These are phyloP conservation scores for Penicillium sp. DNA, from an alignment of 2,329 filamentous ascomycete species.

Conservation along the genomic window DNA sequence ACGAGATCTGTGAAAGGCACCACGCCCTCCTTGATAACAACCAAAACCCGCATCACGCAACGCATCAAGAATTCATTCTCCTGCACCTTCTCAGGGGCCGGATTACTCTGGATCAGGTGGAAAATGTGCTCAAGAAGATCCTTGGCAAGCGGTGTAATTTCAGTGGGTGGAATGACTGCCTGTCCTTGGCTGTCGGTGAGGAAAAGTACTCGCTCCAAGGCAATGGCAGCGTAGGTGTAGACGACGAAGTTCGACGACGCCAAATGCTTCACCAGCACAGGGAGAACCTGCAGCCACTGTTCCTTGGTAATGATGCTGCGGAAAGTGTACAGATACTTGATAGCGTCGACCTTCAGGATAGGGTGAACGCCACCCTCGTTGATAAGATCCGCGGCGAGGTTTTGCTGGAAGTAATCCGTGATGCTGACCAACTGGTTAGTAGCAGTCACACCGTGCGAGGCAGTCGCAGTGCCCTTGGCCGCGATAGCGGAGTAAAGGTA, in stretches of 20 bases:
- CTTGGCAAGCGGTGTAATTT: conserved; percentile 77
- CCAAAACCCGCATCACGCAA: conserved; percentile 94
- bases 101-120: conserved; percentile 81
- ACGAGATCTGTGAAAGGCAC: conserved; percentile 71
- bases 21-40: conserved; percentile 84
- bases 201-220: conserved; percentile 88
- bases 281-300: conserved; percentile 87
- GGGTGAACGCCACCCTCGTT: conserved; percentile 67
- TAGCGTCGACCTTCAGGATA: conserved; percentile 93
- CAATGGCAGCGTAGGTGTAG: conserved; percentile 95
- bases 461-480: conserved; percentile 82
- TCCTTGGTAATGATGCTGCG: conserved; percentile 88
- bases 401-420: conserved; percentile 89
- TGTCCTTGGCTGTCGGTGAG: conserved; percentile 72
- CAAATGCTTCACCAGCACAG: conserved; percentile 85
- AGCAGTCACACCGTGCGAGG: conserved; percentile 83
- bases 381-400: conserved; percentile 86
- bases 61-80: conserved; percentile 99
- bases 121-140: conserved; percentile 88
- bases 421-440: conserved; percentile 86
- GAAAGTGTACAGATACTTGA: conserved; percentile 97
- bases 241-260: conserved; percentile 91
- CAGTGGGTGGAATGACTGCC: conserved; percentile 73
- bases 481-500: conserved; percentile 95
- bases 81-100: conserved; percentile 85